Conservation (phyloP, 164 flowering plant species). For the Piper longum region DNA sequence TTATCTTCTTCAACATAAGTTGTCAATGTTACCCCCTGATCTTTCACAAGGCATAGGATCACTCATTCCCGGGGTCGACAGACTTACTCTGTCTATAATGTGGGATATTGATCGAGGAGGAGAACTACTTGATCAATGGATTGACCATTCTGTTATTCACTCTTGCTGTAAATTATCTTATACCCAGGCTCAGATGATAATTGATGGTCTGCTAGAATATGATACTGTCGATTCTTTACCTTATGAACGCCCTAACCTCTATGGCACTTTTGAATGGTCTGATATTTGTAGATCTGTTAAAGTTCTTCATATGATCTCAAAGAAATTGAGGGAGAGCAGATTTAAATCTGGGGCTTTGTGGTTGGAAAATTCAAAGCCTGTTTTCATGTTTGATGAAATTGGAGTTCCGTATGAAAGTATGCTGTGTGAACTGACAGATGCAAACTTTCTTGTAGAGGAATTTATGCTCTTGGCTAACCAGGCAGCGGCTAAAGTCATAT, state of each 20-base stretch:
- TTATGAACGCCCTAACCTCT: constrained; percentile 30
- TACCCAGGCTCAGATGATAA: constrained; percentile 64
- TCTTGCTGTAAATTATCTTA: constrained; percentile 96
- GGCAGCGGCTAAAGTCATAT: constrained; percentile 77
- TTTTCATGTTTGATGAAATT: constrained; percentile 51
- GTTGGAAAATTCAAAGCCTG: constrained; percentile 57
- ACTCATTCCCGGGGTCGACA: constrained; percentile 76
- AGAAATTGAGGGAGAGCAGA: constrained; percentile 45
- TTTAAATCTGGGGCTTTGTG: constrained; percentile 55
- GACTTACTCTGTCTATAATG: constrained; percentile 69
- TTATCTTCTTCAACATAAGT: constrained; percentile 40
- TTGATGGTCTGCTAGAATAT: constrained; percentile 35
- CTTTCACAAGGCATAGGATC: constrained; percentile 76
- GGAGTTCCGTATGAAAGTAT: constrained; percentile 60
- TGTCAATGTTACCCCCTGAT: constrained; percentile 78
- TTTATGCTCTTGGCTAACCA: constrained; percentile 88
- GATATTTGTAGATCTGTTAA: constrained; percentile 51
- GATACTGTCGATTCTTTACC: constrained; percentile 6
- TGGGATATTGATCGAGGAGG: constrained; percentile 58
- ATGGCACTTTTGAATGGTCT: constrained; percentile 52
- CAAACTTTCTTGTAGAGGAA: constrained; percentile 82
- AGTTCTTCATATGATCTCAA: constrained; percentile 47
- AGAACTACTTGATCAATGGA: constrained; percentile 58
- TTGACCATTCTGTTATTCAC: constrained; percentile 71
- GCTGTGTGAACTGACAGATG: constrained; percentile 30